Base-by-base conservation (phyloP, 148 eudicot genomes). In the Fagopyrum homotropicum region DNA sequence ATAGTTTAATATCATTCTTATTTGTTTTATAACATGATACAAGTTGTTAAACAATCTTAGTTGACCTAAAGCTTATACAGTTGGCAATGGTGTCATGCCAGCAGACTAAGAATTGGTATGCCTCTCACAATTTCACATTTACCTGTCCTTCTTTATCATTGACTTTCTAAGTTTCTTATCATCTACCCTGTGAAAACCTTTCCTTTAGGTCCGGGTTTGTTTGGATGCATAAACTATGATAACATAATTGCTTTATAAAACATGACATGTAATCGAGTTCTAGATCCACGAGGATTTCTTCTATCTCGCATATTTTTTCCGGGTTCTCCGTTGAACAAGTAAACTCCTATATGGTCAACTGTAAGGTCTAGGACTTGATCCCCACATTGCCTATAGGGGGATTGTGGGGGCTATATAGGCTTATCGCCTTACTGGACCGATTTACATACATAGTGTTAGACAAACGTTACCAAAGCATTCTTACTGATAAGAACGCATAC, bases 11-110 rank as follows among this genome's bases (percentile, higher is more conserved):
- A 49, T 8, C 12, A 12, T 9, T 8, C 11, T 9, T 12, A 9
- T 40, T 66, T 11, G 5, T 14, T 66, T 66, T 12, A 29, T 30
- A 30, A 64, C 66, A 22, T 59, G 55, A 59, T 59, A 66, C 47
- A 22, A 66, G 71, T 66, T 66, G 45, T 22, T 40, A 45, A 35
- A 43, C 46, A 66, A 66, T 66, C 17, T 66, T 43, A 66, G 47
- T 66, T 66, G 71, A 66, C 71, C 71, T 43, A 66, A 14, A 66
- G n/a, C 15, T 35, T 7, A 66, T 66, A 66, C 71, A 66, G 71
- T 40, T 66, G 71, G 71, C 47, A 35, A 66, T 66, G 47, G 17
- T 40, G 71, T 63, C 69, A 63, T 63, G 45, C 69, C 69, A 63
- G 69, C 69, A 63, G 22, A 63, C n/a, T 8, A 12, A 19, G 71